Evolutionary conservation across 208 protist genomes (phyloP).

Genomic region (Acanthamoeba divionensis): DNA sequence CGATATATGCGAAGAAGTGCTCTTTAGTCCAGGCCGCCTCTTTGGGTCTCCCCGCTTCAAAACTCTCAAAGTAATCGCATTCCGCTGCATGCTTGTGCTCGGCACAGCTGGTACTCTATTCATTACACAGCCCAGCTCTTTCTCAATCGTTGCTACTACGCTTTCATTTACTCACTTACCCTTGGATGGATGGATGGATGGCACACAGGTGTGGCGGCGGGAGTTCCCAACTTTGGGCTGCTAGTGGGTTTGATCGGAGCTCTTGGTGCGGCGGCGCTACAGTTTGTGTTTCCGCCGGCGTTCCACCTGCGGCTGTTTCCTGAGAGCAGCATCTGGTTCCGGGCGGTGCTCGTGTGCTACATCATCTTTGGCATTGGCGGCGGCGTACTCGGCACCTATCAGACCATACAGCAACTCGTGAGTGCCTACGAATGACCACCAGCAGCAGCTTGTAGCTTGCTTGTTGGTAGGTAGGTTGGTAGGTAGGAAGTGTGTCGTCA

Average conservation of each 20-base stretch:
- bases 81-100: slow-evolving; percentile 31
- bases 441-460: too few species aligned
- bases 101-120: neutral
- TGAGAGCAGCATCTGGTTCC: neutral
- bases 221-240: slow-evolving; percentile 51
- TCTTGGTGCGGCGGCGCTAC: neutral
- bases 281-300: slow-evolving; percentile 29
- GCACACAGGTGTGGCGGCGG: neutral
- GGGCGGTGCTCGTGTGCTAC: neutral
- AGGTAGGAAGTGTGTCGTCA: too few species aligned
- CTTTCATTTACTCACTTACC: neutral
- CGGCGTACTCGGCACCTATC: neutral
- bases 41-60: neutral
- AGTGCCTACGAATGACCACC: too few species aligned
- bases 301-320: slow-evolving; percentile 49
- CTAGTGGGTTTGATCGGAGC: slow-evolving; percentile 53
- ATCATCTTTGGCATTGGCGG: slow-evolving; percentile 18
- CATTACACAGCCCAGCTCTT: neutral
- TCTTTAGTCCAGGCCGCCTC: slow-evolving; percentile 38
- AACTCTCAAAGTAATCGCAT: slow-evolving; percentile 4
- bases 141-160: neutral
- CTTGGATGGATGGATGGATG: neutral
- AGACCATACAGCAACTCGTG: slow-evolving; percentile 9
- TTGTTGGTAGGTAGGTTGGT: too few species aligned
- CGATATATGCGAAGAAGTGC: slow-evolving; percentile 43